Base-by-base conservation (phyloP, 768 basidiomycete species). In the Melanogaster broomeanus region DNA sequence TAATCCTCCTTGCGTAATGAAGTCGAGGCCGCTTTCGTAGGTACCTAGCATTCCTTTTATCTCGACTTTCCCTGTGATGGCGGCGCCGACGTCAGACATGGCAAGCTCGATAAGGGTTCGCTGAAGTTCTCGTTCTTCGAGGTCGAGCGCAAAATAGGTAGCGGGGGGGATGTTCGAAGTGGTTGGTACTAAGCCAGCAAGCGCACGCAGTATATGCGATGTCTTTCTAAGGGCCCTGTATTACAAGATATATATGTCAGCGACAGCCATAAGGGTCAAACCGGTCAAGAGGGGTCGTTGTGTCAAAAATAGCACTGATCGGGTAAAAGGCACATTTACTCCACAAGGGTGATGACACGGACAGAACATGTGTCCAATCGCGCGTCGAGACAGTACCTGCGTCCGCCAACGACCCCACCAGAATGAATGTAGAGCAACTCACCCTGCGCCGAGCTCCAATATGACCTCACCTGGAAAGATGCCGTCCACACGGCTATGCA, bases 391-490 rank as follows among this genome's bases (percentile, higher is more conserved):
- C n/a, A n/a, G n/a, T n/a, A n/a, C n/a, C n/a, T n/a, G n/a, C n/a
- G n/a, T n/a, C n/a, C n/a, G n/a, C n/a, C n/a, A n/a, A n/a, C n/a
- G n/a, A n/a, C n/a, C n/a, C n/a, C n/a, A n/a, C n/a, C n/a, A n/a
- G 48, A 12, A 40, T 33, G 42, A 43, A 35, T 1, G 12, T 33
- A 25, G 9, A 31, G 42, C 27, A 4, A 41, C 90, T 78, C 68
- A 94, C 92, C 95, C 95, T 9, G 94, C 91, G 39, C 96, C 95
- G n/a, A 98, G 79, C 65, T 98, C 95, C 37, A 98, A 77, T 7
- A 97, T 77, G 45, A 85, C 77, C 47, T 83, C 80, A 37, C 79
- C 81, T 3, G 73, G 61, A 15, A 62, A 59, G 16, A 68, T 57
- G 1, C 63, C 65, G 15, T 37, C 46, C 18, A 52, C 56, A 19